phyloP scores from a whole-genome alignment of 495 filamentous ascomycete genomes.

The Penicillium turbatum region DNA sequence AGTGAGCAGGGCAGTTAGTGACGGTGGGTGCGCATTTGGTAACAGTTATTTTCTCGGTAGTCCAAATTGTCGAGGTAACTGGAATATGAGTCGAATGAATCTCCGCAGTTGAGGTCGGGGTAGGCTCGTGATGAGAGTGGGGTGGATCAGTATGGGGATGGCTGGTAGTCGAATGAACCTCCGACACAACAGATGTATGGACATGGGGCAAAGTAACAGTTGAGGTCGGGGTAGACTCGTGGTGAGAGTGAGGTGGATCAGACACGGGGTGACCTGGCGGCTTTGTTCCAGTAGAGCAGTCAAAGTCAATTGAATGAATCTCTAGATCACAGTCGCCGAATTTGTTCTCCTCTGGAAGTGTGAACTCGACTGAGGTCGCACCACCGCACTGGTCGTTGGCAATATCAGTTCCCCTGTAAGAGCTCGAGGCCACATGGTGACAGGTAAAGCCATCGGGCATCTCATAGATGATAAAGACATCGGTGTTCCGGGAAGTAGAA shows the following conservation, averaged over 20 bases:
- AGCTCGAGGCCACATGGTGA: slow-evolving; percentile 66
- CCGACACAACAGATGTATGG: not conserved
- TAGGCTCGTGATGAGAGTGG: not conserved
- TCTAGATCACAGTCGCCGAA: slow-evolving; percentile 59
- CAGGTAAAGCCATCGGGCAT: slow-evolving; percentile 77
- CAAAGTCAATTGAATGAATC: slow-evolving; percentile 72
- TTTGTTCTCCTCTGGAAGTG: slow-evolving; percentile 57
- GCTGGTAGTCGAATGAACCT: not conserved
- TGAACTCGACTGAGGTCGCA: slow-evolving; percentile 70
- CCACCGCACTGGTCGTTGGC: slow-evolving; percentile 88
- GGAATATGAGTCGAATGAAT: slow-evolving; percentile 1
- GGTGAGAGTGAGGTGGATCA: slow-evolving; percentile 6
- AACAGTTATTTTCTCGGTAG: slow-evolving; percentile 52
- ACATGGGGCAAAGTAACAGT: not conserved
- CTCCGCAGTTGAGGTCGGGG: not conserved
- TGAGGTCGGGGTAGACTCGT: slow-evolving; percentile 12
- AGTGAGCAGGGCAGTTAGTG: slow-evolving; percentile 54
- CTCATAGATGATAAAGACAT: slow-evolving; percentile 75
- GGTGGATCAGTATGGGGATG: not conserved
- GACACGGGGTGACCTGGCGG: not conserved
- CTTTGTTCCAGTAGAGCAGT: slow-evolving; percentile 57
- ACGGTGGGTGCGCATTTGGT: slow-evolving; percentile 52
- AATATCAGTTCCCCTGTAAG: slow-evolving; percentile 58
- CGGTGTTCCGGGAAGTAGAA: slow-evolving; percentile 63
- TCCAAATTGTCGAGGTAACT: slow-evolving; percentile 55